Conservation (phyloP, 1,139 yeast genomes). For the Saccharomyces hybrid region DNA sequence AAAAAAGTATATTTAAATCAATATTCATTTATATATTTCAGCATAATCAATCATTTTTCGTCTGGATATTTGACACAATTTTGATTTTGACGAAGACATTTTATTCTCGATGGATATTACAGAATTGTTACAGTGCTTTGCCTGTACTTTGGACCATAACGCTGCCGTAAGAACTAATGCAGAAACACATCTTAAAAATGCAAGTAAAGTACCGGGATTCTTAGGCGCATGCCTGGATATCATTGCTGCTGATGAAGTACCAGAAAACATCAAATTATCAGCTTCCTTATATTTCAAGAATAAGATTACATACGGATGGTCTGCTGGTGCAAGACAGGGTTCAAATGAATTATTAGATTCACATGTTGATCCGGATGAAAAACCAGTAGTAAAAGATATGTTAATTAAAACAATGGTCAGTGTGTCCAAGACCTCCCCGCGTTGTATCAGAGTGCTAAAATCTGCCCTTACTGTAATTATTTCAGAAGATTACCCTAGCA, state of each 20-base stretch:
- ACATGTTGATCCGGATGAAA: slow-evolving; percentile 58
- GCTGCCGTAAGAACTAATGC: slow-evolving; percentile 57
- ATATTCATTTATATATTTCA: not conserved
- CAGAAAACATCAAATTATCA: slow-evolving; percentile 57
- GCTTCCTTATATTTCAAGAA: slow-evolving; percentile 88
- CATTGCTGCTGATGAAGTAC: slow-evolving; percentile 45
- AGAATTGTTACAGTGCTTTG: slow-evolving; percentile 65
- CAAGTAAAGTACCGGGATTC: slow-evolving; percentile 59
- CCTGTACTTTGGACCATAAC: slow-evolving; percentile 71
- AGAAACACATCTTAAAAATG: slow-evolving; percentile 54
- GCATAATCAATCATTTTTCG: not conserved
- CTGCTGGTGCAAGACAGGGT: slow-evolving; percentile 19
- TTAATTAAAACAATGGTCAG: slow-evolving; percentile 36
- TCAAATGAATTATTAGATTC: slow-evolving; percentile 29
- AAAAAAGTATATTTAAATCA: not conserved
- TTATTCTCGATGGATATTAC: slow-evolving; percentile 50
- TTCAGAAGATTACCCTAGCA: slow-evolving; percentile 53
- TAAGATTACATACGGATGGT: slow-evolving; percentile 64
- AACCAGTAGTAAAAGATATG: slow-evolving; percentile 58
- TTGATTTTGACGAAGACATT: not conserved
- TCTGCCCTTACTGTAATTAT: slow-evolving; percentile 65
- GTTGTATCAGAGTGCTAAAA: slow-evolving; percentile 35
- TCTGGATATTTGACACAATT: not conserved
- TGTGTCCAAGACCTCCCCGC: slow-evolving; percentile 34
- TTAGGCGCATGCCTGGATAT: slow-evolving; percentile 78